Conservation (phyloP, 2,329 filamentous ascomycete species). For the Dothidotthia symphoricarpi region DNA sequence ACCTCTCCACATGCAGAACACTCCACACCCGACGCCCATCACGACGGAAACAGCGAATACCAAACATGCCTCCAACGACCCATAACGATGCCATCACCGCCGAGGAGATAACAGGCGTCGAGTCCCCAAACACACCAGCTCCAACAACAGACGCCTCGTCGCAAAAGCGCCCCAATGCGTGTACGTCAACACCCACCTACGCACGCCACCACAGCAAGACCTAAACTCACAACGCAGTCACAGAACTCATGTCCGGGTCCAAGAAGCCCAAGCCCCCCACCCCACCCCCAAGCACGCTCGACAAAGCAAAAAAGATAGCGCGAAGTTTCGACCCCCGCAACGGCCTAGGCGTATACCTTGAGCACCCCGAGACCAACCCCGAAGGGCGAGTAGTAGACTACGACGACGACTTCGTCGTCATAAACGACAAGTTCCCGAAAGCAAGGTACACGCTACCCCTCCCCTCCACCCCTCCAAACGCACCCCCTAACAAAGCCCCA, state of each 20-base stretch:
- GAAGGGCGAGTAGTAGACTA: conserved; percentile 62
- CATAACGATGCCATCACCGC: conserved; percentile 19
- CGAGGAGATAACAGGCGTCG: conserved; percentile 20
- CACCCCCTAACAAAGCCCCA: conserved; percentile 39
- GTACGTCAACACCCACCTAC: conserved; percentile 18
- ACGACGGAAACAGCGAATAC: not conserved
- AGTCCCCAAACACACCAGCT: conserved; percentile 6
- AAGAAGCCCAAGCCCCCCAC: conserved; percentile 38
- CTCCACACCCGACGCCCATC: too few relatives aligned
- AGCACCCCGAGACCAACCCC: conserved; percentile 60
- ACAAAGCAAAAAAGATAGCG: conserved; percentile 7
- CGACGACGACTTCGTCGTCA: conserved; percentile 68
- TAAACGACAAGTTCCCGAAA: conserved; percentile 85
- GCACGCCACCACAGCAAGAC: conserved; percentile 3
- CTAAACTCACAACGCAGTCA: conserved; percentile 40
- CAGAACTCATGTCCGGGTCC: conserved; percentile 47
- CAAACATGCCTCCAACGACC: not conserved
- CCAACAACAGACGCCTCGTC: conserved; percentile 2
- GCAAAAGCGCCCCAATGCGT: conserved; percentile 40
- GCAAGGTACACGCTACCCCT: conserved; percentile 31
- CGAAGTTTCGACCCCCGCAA: conserved; percentile 49
- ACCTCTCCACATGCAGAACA: too few relatives aligned
- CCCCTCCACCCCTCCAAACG: not conserved
- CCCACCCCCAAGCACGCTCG: conserved; percentile 7
- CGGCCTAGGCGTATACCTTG: conserved; percentile 66